These are phyloP conservation scores for Botrytis fragariae DNA, from an alignment of 2,329 filamentous ascomycete species.

Conservation along the genomic window DNA sequence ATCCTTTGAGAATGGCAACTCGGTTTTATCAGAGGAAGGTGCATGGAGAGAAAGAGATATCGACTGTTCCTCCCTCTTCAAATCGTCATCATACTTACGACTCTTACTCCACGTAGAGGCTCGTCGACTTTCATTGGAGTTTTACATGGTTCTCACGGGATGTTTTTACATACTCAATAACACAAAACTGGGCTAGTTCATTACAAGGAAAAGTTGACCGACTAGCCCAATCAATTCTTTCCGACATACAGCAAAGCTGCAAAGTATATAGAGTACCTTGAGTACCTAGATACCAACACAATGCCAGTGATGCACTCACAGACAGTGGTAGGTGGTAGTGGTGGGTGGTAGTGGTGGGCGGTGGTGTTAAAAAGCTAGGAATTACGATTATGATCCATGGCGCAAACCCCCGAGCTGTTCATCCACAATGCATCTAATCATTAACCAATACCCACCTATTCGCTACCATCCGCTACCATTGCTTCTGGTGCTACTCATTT, in stretches of 20 bases:
- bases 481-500: not conserved
- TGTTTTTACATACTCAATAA: not conserved
- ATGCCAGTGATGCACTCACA: not conserved
- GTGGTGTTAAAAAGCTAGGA: not conserved
- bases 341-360: not conserved
- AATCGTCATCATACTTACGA: not conserved
- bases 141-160: not conserved
- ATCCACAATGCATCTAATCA: slow-evolving; percentile 4
- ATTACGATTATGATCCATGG: slow-evolving; percentile 8
- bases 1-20: not conserved
- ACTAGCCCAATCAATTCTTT: slow-evolving; percentile 9
- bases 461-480: not conserved
- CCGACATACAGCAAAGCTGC: slow-evolving; percentile 3
- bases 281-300: not conserved
- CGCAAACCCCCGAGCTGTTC: not conserved
- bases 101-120: not conserved
- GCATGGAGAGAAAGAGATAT: not conserved
- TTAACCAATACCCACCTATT: not conserved
- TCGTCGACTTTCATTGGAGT: not conserved
- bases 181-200: not conserved
- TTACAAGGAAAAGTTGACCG: slow-evolving; percentile 9
- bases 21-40: not conserved
- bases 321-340: not conserved
- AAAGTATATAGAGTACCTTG: not conserved
- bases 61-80: not conserved